Evolutionary conservation across 345 rosid genomes (phyloP).

Genomic region (Gossypium ekmanianum): DNA sequence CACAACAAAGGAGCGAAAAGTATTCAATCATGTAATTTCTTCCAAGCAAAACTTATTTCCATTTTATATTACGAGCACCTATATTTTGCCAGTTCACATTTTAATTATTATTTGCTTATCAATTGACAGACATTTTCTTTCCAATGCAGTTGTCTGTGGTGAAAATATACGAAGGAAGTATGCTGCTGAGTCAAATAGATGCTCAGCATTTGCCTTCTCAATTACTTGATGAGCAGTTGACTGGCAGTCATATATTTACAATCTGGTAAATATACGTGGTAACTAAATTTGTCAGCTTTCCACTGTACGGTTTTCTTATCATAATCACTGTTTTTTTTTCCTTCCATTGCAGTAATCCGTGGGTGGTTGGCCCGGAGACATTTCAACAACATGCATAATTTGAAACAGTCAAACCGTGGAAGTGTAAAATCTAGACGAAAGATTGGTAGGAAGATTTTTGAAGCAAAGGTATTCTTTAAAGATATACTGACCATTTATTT

Average conservation of each 20-base stretch:
- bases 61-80: background rate
- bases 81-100: background rate
- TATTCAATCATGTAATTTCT: slow-evolving; percentile 68
- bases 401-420: slow-evolving; percentile 40
- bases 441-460: slow-evolving; percentile 46
- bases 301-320: slow-evolving; percentile 11
- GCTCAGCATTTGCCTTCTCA: slow-evolving; percentile 32
- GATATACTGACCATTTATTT: background rate
- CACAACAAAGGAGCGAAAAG: slow-evolving; percentile 46
- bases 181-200: slow-evolving; percentile 24
- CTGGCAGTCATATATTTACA: slow-evolving; percentile 61
- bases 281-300: background rate
- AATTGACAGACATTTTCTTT: slow-evolving; percentile 12
- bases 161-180: slow-evolving; percentile 53
- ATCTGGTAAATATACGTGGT: slow-evolving; percentile 50
- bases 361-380: slow-evolving; percentile 77
- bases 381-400: slow-evolving; percentile 35
- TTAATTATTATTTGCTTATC: background rate
- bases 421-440: slow-evolving; percentile 40
- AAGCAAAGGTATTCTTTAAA: slow-evolving; percentile 56
- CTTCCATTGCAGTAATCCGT: slow-evolving; percentile 58
- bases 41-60: background rate
- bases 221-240: slow-evolving; percentile 38
- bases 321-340: slow-evolving; percentile 11
- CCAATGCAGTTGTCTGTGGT: slow-evolving; percentile 57